Evolutionary conservation across 176 grass and related monocot genomes (phyloP).

Genomic region (barley (Hordeum vulgare)): MorexV3_pseudomolecules_assembly NC_058524.1:138744076-138744575

Average conservation of each 20-base stretch:
- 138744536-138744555: not conserved
- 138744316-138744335: not conserved
- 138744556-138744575: slow-evolving; percentile 30
- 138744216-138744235: not conserved
- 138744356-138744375: not conserved
- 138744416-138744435: not conserved
- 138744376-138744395: not conserved
- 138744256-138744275: not conserved
- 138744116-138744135: not conserved
- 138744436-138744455: not conserved
- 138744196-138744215: not conserved
- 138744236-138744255: not conserved
- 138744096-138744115: not conserved
- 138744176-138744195: slow-evolving; percentile 35
- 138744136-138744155: not conserved
- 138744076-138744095: not conserved
- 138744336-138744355: not conserved
- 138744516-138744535: slow-evolving; percentile 39
- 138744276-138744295: not conserved
- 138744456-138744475: not conserved
- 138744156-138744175: not conserved
- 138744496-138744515: slow-evolving; percentile 49
- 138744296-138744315: not conserved
- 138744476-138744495: slow-evolving; percentile 21
- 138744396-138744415: not conserved